Percentiles rank a stretch among this genome's conserved stretches.
These are phyloP conservation scores for Naganishia onofrii DNA, from an alignment of 768 basidiomycete genomes.

Conservation along the genomic window DNA sequence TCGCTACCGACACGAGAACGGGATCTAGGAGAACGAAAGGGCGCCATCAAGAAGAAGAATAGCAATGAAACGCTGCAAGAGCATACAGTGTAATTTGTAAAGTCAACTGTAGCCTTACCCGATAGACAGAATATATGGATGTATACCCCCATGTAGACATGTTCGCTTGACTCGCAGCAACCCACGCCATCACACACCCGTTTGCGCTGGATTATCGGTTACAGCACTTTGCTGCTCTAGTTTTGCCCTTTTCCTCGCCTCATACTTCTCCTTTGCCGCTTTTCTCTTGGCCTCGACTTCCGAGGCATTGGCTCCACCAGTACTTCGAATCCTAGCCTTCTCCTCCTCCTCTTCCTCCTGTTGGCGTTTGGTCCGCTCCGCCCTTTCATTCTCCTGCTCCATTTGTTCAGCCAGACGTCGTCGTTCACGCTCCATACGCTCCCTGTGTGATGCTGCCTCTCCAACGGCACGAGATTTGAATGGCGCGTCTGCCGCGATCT, in stretches of 20 bases:
- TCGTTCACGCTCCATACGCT: constrained; percentile 78
- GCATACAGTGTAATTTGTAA: background rate
- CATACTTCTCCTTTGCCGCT: constrained; percentile 47
- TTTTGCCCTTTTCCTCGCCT: constrained; percentile 47
- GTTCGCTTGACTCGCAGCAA: background rate
- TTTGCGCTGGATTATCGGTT: background rate
- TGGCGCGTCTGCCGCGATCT: constrained; percentile 26
- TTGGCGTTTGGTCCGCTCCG: constrained; percentile 60
- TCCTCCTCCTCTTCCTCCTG: constrained; percentile 68
- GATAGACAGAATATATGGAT: background rate
- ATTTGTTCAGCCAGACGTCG: constrained; percentile 76
- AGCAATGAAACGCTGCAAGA: constrained; percentile 13
- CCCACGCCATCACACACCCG: background rate
- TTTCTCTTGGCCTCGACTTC: constrained; percentile 47
- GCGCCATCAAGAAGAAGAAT: background rate
- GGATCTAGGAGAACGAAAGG: constrained; percentile 22
- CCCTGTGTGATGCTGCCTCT: constrained; percentile 70
- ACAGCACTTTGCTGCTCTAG: constrained; percentile 35
- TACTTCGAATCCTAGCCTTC: constrained; percentile 53
- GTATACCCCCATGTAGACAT: background rate
- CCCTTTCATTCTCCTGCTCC: constrained; percentile 65
- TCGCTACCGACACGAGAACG: constrained; percentile 26
- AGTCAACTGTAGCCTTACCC: background rate
- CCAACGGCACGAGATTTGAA: constrained; percentile 67
- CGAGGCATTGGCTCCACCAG: constrained; percentile 42